Percentiles rank a stretch among this genome's conserved stretches.
phyloP scores from a whole-genome alignment of 169 alveolate species.

The Amoebophrya sp. region DNA sequence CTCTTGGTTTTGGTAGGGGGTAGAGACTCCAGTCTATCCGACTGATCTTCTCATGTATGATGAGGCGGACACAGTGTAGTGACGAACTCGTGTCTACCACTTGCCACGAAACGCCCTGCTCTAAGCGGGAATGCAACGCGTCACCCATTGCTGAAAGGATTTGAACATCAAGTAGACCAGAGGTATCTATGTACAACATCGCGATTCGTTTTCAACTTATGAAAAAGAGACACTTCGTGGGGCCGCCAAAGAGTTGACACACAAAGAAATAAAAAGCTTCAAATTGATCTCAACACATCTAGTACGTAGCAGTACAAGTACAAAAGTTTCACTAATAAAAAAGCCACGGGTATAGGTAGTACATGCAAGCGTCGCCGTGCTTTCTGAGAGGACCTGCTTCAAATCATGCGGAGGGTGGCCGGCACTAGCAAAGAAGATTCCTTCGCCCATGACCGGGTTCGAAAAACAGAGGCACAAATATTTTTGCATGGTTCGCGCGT shows the following conservation, averaged over 20 bases:
- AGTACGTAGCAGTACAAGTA: not conserved
- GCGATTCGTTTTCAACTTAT: not conserved
- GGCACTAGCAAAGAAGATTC: conserved; percentile 31
- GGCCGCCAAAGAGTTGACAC: too few species aligned
- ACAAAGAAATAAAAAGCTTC: too few species aligned
- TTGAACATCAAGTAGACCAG: too few species aligned
- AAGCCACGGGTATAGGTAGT: too few species aligned
- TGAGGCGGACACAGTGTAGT: not conserved
- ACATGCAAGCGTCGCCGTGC: not conserved
- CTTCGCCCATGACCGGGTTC: conserved; percentile 31
- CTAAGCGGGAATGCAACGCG: not conserved
- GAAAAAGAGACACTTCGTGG: too few species aligned
- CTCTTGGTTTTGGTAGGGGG: not conserved
- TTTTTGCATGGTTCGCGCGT: conserved; percentile 4
- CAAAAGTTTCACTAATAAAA: too few species aligned
- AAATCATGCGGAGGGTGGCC: conserved; percentile 34
- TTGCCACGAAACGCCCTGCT: conserved; percentile 19
- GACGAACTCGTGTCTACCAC: not conserved
- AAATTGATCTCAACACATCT: not conserved
- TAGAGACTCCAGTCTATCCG: not conserved
- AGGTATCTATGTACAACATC: not conserved
- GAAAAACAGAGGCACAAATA: conserved; percentile 25
- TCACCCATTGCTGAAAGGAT: conserved; percentile 15
- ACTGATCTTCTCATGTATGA: not conserved
- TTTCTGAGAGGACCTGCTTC: conserved; percentile 21